A percentile compares a stretch with the other conserved stretches of the same genome.
These are phyloP conservation scores for Sclerotinia glacialis DNA, from an alignment of 2,329 filamentous ascomycete genomes.

Conservation along the genomic window DNA sequence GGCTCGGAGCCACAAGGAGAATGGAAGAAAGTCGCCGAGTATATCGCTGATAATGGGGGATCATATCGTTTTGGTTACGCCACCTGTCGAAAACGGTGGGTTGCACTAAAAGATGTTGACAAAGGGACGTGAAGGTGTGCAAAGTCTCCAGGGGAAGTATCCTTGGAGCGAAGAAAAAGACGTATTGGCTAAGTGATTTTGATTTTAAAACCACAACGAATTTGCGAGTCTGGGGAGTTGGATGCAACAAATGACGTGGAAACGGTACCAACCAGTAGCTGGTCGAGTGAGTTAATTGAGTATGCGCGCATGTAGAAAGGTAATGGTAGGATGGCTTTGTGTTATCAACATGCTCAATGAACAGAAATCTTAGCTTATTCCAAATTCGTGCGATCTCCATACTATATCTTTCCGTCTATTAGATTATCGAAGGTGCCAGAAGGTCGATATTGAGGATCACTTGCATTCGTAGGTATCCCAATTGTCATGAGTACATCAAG, in stretches of 20 bases:
- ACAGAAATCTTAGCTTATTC: neutral
- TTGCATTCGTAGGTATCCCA: constrained; percentile 26
- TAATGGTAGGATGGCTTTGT: neutral
- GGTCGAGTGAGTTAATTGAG: neutral
- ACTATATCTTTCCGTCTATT: constrained; percentile 12
- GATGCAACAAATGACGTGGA: neutral
- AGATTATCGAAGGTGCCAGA: neutral
- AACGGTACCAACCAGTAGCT: neutral
- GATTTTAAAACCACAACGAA: neutral
- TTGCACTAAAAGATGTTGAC: constrained; percentile 40
- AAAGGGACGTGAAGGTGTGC: neutral
- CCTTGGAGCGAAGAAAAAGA: neutral
- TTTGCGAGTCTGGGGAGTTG: neutral
- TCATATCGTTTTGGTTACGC: constrained; percentile 59
- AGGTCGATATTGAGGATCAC: neutral
- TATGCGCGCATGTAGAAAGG: neutral
- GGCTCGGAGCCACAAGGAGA: constrained; percentile 43
- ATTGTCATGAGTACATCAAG: constrained; percentile 41
- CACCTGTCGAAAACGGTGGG: constrained; percentile 58
- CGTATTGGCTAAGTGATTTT: neutral
- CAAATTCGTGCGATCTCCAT: neutral
- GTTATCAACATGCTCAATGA: neutral
- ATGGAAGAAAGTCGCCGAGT: constrained; percentile 57
- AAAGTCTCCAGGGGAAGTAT: neutral
- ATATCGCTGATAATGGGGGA: constrained; percentile 51